Percentiles rank a stretch among this genome's conserved stretches.
Evolutionary conservation across 1,284 basidiomycete species (phyloP).

Genomic region (Anthracocystis panici-leucophaei): DNA sequence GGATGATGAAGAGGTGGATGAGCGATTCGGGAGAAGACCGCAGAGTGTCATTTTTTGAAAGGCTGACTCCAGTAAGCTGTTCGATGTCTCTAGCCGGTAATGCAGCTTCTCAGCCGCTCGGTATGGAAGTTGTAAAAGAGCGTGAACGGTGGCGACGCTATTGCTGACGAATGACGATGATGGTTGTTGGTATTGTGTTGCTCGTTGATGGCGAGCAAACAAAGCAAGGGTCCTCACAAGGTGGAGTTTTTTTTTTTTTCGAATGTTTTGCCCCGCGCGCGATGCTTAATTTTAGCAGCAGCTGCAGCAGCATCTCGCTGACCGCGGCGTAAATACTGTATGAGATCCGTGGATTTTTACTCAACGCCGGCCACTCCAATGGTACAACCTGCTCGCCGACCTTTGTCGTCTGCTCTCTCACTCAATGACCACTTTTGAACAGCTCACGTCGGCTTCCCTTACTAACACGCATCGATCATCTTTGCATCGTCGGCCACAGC

Average conservation of each 20-base stretch:
- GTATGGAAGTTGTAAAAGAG: not conserved
- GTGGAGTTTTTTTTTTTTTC: conserved; percentile 2
- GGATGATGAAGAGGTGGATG: not conserved
- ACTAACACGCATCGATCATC: too few species aligned
- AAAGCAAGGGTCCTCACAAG: not conserved
- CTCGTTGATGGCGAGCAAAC: not conserved
- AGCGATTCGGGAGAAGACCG: conserved; percentile 6
- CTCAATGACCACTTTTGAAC: not conserved
- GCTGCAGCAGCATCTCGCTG: too few species aligned
- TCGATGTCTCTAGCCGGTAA: too few species aligned
- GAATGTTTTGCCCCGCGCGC: conserved; percentile 14
- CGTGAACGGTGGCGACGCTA: not conserved
- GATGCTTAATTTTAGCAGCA: conserved; percentile 5
- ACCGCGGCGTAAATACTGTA: not conserved
- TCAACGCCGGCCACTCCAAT: conserved; percentile 5
- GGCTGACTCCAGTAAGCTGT: too few species aligned
- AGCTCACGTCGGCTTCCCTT: too few species aligned
- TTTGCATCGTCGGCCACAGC: too few species aligned
- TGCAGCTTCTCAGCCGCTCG: too few species aligned
- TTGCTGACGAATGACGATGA: not conserved
- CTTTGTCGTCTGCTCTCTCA: not conserved
- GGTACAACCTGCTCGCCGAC: not conserved
- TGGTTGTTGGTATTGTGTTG: not conserved
- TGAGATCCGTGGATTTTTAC: conserved; percentile 8
- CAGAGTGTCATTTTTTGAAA: conserved; percentile 24